phyloP scores from a whole-genome alignment of 148 eudicot genomes.

The Persicaria tinctoria region DNA sequence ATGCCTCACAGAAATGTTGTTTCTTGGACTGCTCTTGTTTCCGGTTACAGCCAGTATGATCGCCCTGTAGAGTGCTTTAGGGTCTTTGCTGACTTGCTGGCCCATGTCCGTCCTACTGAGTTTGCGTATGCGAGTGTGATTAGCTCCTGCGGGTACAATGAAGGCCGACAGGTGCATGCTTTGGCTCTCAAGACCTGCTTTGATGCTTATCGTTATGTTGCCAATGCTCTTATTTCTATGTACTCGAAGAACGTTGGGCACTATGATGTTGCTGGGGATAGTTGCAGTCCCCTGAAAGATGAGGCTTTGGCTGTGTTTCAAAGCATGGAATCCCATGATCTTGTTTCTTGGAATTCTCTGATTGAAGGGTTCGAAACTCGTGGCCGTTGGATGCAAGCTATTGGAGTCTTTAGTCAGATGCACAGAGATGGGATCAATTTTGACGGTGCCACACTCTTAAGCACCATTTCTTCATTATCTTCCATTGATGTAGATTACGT shows the following conservation, averaged over 20 bases:
- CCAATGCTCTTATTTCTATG: slow-evolving; percentile 45
- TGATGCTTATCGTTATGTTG: slow-evolving; percentile 32
- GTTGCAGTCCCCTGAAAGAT: not conserved
- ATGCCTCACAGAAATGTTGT: slow-evolving; percentile 15
- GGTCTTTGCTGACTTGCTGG: slow-evolving; percentile 30
- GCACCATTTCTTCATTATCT: slow-evolving; percentile 32
- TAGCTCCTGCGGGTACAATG: slow-evolving; percentile 21
- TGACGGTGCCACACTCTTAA: slow-evolving; percentile 41
- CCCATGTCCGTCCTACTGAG: slow-evolving; percentile 32
- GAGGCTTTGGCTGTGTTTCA: slow-evolving; percentile 45
- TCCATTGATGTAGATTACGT: slow-evolving; percentile 12
- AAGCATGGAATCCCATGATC: slow-evolving; percentile 23
- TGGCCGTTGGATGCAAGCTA: slow-evolving; percentile 27
- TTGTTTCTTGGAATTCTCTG: slow-evolving; percentile 50
- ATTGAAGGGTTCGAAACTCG: slow-evolving; percentile 33
- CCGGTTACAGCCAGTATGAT: slow-evolving; percentile 24
- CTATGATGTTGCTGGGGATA: not conserved
- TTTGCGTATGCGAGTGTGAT: slow-evolving; percentile 39
- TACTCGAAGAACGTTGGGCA: slow-evolving; percentile 25
- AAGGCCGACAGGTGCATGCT: slow-evolving; percentile 47
- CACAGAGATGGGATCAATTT: slow-evolving; percentile 27
- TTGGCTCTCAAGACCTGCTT: slow-evolving; percentile 32
- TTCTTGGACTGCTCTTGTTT: slow-evolving; percentile 21
- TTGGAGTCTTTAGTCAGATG: slow-evolving; percentile 29
- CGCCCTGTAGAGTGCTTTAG: slow-evolving; percentile 22